Evolutionary conservation across 805 yeast genomes (phyloP), one percentile per base, ranked within the genome.

Genomic region (Zygoascus biomembranicola): DNA sequence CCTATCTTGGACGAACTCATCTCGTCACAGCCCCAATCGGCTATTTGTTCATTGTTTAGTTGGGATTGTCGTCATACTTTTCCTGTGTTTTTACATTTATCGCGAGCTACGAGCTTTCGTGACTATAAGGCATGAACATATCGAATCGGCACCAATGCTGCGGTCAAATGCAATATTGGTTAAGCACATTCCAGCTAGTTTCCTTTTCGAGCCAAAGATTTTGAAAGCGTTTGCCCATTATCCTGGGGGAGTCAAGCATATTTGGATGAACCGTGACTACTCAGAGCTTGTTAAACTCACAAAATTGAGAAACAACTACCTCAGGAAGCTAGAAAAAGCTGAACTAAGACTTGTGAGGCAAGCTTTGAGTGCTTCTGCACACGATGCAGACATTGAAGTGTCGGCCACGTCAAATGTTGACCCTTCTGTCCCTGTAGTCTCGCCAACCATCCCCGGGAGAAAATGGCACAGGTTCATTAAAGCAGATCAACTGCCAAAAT

Each of bases 1-100:
- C 49, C 71, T 87, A 8, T 85, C 95, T 18, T 77, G 87, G 65
- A 80, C 94, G 2, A 85, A 86, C 61, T 76, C 88, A 2, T 77
- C 88, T 0, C 72, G 76, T 5, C 59, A 73, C 1, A 77, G 79
- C 46, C 76, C 81, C 0, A 62, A 66, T 3, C 66, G 79, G 20
- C 73, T 84, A 55, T 72, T 81, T 55, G 78, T 81, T 20, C 96
- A 89, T 66, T 77, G 89, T 51, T 63, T 80, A 0, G 69, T 85
- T 67, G 74, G 86, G 2, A 52, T 84, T 0, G 59, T 80, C 1
- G 77, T 82, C 0, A 73, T 87, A 2, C 59, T 72, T 0, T 72
- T 79, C 68, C 79, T 85, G 55, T 86, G 87, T 59, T 67, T 72
- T 51, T 61, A 84, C 23, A 63, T 89, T 8, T 59, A 77, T 1